phyloP scores from a whole-genome alignment of 1,284 basidiomycete species.

The Filobasidium uniguttulatum region DNA sequence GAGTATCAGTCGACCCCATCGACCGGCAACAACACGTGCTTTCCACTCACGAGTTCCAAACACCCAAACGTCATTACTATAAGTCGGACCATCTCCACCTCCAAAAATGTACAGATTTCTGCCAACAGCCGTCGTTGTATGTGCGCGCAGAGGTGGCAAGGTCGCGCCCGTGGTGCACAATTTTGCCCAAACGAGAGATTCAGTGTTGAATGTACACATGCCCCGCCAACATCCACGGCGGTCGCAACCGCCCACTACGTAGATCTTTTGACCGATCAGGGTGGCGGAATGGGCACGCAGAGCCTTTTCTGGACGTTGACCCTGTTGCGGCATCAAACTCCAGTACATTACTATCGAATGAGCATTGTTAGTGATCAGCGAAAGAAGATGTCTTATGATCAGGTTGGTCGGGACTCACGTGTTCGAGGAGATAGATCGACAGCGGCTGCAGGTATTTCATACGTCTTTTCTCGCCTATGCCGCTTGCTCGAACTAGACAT shows the following conservation, averaged over 20 bases:
- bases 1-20: constrained; percentile 11
- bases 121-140: constrained; percentile 74
- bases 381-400: not conserved
- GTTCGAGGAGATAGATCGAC: not conserved
- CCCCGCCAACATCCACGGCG: constrained; percentile 51
- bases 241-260: constrained; percentile 82
- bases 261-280: constrained; percentile 63
- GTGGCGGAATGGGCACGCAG: constrained; percentile 76
- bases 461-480: not conserved
- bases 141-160: constrained; percentile 71
- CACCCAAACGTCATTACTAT: constrained; percentile 53
- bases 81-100: constrained; percentile 60
- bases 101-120: constrained; percentile 65
- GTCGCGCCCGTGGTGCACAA: constrained; percentile 58
- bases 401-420: not conserved
- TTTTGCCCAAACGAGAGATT: constrained; percentile 79
- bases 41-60: constrained; percentile 53
- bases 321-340: constrained; percentile 69
- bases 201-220: constrained; percentile 74
- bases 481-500: not conserved
- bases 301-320: constrained; percentile 53
- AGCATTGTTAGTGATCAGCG: not conserved
- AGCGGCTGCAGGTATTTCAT: not conserved
- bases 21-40: not conserved
- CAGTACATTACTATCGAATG: constrained; percentile 55